Evolutionary conservation across 441 rosid genomes (phyloP), one percentile per base, ranked within the genome.

Genomic region (California macrophylla): DNA sequence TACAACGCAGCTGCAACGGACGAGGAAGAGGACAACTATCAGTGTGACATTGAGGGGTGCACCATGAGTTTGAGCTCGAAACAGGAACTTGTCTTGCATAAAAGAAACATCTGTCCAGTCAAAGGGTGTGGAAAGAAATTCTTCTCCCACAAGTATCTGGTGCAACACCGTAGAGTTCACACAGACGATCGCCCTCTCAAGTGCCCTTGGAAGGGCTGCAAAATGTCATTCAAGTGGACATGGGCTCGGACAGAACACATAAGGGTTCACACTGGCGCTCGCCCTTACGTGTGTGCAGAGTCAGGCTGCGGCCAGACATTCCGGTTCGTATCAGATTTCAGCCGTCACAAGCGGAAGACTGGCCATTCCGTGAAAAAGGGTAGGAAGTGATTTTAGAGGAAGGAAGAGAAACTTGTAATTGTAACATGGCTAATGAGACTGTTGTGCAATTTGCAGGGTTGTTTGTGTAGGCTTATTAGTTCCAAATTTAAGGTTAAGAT

Each of bases 131-230:
- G 97, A 38, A 95, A 95, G 85, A 86, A 81, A 71, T 85, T 88
- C 78, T 85, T 95, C 85, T 95, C 98, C 0, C 98, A 95, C 82
- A 95, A 95, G 72, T 95, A 95, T 67, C 78, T 95, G 68, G 96
- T 95, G 82, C 99, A 95, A 85, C 99, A 92, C 71, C 85, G 85
- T 0, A 80, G 96, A 40, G 98, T 95, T 68, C 99, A 95, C 73
- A 54, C 75, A 26, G 97, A 92, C 28, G 99, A 92, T 13, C 91
- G 99, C 25, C 98, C 99, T 13, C 89, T 95, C 21, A 92, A 95
- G 82, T 95, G 99, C 75, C 99, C 99, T 0, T 95, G 99, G 99
- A 95, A 89, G 69, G 98, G 99, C 36, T 95, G 99, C 79, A 90
- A 89, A 83, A 92, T 91, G 98, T 76, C 97, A 18, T 95, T 95